Base-by-base conservation (phyloP, 176 grass and related monocot genomes). In the Oryza rufipogon region DNA sequence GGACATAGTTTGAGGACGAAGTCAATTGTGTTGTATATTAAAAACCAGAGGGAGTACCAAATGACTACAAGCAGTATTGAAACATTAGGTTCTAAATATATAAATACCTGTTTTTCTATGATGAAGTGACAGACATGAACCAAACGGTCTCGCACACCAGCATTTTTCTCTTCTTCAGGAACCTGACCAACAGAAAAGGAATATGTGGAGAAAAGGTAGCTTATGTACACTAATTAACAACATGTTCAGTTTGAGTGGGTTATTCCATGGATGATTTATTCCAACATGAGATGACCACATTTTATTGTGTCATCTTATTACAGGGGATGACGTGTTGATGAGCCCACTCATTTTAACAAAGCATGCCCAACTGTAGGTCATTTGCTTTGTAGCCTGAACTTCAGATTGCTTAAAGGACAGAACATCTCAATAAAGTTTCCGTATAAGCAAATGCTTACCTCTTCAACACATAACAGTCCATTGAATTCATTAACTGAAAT, bases 51-150 rank as follows among this genome's bases (percentile, higher is more conserved):
- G 11, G 47, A 68, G 56, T 70, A 81, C 39, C 32, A 28, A 85
- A 85, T 33, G 3, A 65, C 56, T 65, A 81, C 32, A 81, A 11
- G 44, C 6, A 54, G 19, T 19, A 30, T 32, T 6, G 17, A 89
- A 52, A 23, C 3, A 69, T 54, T 74, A 77, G n/a, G 68, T 14
- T 22, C 66, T 46, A 47, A 82, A 70, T 76, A 68, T 66, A 68
- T 41, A 20, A 6, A 10, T 46, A 88, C 79, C 81, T 85, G 84
- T 80, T 86, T 94, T 79, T 91, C 77, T 75, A 75, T 89, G 12
- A 71, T 80, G 76, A 93, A 89, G 68, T 94, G 92, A 73, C 79
- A 89, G 15, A 91, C 92, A 46, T 91, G 89, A 94, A 94, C 82
- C 80, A 94, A 91, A 73, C 79, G 86, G 81, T 89, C 86, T 41